phyloP scores from a whole-genome alignment of 2,329 filamentous ascomycete species.

The Fusarium sp. region DNA sequence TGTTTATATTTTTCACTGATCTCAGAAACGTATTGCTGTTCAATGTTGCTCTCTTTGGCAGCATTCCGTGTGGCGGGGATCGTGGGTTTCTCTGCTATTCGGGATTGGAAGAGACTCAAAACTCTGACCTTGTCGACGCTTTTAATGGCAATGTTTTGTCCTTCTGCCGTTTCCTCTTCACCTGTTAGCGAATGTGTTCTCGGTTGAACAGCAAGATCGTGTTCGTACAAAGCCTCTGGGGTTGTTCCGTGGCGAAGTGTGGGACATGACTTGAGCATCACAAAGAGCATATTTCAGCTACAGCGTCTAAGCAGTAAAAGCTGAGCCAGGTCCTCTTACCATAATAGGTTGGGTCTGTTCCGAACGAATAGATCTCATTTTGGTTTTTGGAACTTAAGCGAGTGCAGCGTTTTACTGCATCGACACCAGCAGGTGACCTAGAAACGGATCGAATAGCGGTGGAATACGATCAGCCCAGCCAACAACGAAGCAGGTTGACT shows the following conservation, averaged over 20 bases:
- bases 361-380: neutral
- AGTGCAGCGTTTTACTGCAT: conserved; percentile 42
- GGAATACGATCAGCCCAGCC: neutral
- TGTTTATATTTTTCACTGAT: conserved; percentile 37
- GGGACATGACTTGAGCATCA: conserved; percentile 49
- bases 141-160: conserved; percentile 39
- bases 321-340: conserved; percentile 46
- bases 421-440: conserved; percentile 46
- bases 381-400: conserved; percentile 25
- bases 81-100: neutral
- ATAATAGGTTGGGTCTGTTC: conserved; percentile 29
- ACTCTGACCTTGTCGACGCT: conserved; percentile 23
- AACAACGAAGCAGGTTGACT: neutral
- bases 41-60: conserved; percentile 41
- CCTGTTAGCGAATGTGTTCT: conserved; percentile 45
- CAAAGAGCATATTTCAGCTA: conserved; percentile 41
- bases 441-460: conserved; percentile 46
- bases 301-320: conserved; percentile 29
- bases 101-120: neutral
- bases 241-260: conserved; percentile 48
- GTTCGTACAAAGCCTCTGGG: conserved; percentile 43
- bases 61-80: neutral
- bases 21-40: conserved; percentile 45
- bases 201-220: conserved; percentile 38
- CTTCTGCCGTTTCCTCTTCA: conserved; percentile 50